phyloP scores from a whole-genome alignment of 306 rosid genomes.

The Abrus pulchellus region DNA sequence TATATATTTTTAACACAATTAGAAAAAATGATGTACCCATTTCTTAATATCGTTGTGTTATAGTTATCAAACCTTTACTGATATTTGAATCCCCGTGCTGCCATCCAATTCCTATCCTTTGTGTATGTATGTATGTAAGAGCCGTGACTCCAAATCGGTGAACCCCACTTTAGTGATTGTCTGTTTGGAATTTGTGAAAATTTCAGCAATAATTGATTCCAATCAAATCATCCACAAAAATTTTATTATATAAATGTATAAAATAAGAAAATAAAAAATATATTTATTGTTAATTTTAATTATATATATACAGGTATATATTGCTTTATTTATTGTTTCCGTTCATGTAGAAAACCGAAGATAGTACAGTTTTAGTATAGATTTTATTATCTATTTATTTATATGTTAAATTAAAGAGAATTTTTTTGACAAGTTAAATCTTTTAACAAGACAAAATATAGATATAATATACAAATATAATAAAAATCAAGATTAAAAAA shows the following conservation, averaged over 20 bases:
- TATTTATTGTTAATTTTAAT: too few species aligned
- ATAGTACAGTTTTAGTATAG: neutral
- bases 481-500: too few species aligned
- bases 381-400: neutral
- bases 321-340: too few species aligned
- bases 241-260: neutral
- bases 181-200: too few species aligned
- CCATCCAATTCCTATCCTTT: neutral
- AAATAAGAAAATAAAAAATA: too few species aligned
- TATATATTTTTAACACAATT: too few species aligned
- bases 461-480: too few species aligned
- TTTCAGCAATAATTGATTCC: constrained; percentile 11
- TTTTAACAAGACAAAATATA: neutral
- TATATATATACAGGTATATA: too few species aligned
- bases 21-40: too few species aligned
- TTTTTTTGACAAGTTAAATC: neutral
- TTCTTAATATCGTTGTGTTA: too few species aligned
- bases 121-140: neutral
- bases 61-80: too few species aligned
- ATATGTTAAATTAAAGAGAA: neutral
- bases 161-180: neutral
- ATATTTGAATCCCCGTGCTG: neutral
- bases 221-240: neutral
- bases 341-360: neutral
- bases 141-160: too few species aligned